These are phyloP conservation scores for Zygnema cylindricum DNA, from an alignment of 139 green algal species.

Conservation along the genomic window DNA sequence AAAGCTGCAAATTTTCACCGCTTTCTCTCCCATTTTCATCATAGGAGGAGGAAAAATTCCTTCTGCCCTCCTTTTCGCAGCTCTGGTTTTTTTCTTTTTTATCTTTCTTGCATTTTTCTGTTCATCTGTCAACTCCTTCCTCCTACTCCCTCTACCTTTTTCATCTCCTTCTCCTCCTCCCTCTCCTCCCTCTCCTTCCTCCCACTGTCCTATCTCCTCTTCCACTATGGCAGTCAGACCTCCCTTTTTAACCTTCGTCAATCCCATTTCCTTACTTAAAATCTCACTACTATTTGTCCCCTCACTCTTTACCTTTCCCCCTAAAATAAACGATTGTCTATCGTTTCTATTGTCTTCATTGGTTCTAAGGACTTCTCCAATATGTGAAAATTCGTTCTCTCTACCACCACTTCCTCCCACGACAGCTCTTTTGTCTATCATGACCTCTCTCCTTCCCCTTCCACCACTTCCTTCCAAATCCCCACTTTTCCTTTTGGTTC, in stretches of 20 bases:
- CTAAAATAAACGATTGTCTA: no score
- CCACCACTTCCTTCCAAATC: neutral
- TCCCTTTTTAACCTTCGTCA: conserved; percentile 1
- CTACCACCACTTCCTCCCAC: no score
- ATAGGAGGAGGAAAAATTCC: neutral
- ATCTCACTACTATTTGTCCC: no score
- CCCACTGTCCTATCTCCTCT: neutral
- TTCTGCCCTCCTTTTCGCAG: neutral
- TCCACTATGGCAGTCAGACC: neutral
- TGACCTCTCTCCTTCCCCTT: neutral
- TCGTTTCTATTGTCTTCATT: no score
- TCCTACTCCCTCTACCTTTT: neutral
- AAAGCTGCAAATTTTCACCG: conserved; percentile 30
- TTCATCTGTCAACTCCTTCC: neutral
- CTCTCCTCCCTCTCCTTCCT: neutral
- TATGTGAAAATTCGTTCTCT: no score
- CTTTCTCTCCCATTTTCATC: neutral
- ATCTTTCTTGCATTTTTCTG: neutral
- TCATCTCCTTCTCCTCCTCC: neutral
- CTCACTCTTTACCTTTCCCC: no score
- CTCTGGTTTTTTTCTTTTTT: neutral
- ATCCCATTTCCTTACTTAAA: neutral
- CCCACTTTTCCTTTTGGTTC: neutral
- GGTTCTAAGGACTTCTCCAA: no score
- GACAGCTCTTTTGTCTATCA: neutral